phyloP scores from a whole-genome alignment of 495 filamentous ascomycete species.

The Poronia punctata region DNA sequence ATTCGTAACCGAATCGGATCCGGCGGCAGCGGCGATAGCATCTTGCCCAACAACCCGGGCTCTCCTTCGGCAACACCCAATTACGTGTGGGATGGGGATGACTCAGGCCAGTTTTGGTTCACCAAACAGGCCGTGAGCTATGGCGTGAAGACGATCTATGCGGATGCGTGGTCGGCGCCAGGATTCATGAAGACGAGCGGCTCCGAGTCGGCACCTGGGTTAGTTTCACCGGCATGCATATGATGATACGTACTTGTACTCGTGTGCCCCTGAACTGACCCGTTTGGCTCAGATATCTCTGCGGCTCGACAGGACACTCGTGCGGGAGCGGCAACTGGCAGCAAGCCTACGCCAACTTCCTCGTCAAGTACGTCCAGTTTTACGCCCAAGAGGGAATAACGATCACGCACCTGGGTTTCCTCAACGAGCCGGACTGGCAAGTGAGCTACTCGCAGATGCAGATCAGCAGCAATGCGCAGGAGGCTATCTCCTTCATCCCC shows the following conservation, averaged over 20 bases:
- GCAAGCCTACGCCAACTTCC: slow-evolving; percentile 48
- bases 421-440: slow-evolving; percentile 49
- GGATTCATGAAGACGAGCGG: slow-evolving; percentile 52
- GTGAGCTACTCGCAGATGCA: slow-evolving; percentile 39
- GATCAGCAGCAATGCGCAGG: slow-evolving; percentile 30
- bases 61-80: slow-evolving; percentile 25
- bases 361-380: slow-evolving; percentile 45
- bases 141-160: slow-evolving; percentile 43
- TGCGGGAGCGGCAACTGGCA: slow-evolving; percentile 48
- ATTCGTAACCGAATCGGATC: slow-evolving; percentile 47
- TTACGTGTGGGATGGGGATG: slow-evolving; percentile 41
- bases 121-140: slow-evolving; percentile 38
- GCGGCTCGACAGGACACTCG: slow-evolving; percentile 39
- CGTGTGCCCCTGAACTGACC: too few relatives aligned
- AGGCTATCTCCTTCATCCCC: slow-evolving; percentile 44
- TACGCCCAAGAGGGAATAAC: slow-evolving; percentile 41
- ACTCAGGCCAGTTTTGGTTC: slow-evolving; percentile 45
- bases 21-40: slow-evolving; percentile 25
- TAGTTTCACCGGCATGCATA: neutral
- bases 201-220: neutral
- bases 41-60: slow-evolving; percentile 35
- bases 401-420: slow-evolving; percentile 45
- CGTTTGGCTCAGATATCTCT: slow-evolving; percentile 28
- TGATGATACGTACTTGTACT: too few relatives aligned
- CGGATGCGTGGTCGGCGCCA: slow-evolving; percentile 49